Base-by-base conservation (phyloP, 2,329 filamentous ascomycete species). In the Penicillium sp. region DNA sequence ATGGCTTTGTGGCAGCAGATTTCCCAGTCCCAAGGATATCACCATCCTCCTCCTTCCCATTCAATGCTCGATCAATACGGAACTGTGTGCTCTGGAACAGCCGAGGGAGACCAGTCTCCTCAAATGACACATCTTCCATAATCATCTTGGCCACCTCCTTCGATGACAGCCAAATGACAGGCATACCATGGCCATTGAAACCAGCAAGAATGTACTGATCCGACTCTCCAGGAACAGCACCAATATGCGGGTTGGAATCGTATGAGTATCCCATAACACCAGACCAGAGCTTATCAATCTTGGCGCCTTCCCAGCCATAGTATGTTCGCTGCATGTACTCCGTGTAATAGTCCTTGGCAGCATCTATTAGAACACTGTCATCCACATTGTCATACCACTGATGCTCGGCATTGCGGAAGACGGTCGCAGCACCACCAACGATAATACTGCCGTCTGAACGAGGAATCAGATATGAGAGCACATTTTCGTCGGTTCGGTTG, bases 101-200 rank as follows among this genome's bases (percentile, higher is more conserved):
- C 6, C 66, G 62, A 7, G 75, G 75, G 26, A 78, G 52, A 1
- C 61, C 55, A 6, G 68, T 69, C 10, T 66, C 63, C 5, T 70
- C 69, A 10, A 75, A 71, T 3, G 57, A 51, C 24, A 63, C 64
- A 26, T 62, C 62, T 3, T 67, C 65, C 10, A 66, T 54, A 57
- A 87, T 79, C 81, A 87, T 86, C n/a, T 77, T 73, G 5, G 80
- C 83, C 52, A 89, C 65, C 2, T 81, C 86, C 63, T 82, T 81
- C 0, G 85, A 84, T 24, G 81, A 82, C 66, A 86, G 81, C 74
- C 84, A 83, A 55, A 84, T 85, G 19, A 86, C 71, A 1, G 86
- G 86, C 87, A 89, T 89, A 0, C 86, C 86, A 68, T 89, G 85
- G 0, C 87, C 87, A 66, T 88, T 87, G 62, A 89, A 89, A 3